phyloP scores from a whole-genome alignment of 345 rosid species.

The Ceriops decandra region DNA sequence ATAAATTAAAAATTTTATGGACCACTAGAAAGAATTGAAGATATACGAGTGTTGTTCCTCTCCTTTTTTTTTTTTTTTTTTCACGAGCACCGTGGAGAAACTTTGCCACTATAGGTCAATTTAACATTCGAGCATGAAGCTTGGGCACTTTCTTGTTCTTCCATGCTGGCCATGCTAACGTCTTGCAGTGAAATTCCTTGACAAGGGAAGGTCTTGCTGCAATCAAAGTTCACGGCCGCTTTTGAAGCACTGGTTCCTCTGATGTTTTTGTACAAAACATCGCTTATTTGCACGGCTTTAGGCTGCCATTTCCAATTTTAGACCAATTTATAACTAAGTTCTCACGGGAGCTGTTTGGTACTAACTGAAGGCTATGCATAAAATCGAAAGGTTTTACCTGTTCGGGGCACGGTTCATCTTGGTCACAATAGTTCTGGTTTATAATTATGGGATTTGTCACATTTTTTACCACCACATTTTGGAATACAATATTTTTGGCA shows the following conservation, averaged over 20 bases:
- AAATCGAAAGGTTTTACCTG: conserved; percentile 40
- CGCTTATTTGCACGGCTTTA: conserved; percentile 72
- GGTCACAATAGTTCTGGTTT: conserved; percentile 80
- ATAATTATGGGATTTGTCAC: conserved; percentile 81
- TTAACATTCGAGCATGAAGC: conserved; percentile 63
- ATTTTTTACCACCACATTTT: conserved; percentile 55
- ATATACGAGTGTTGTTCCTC: no score
- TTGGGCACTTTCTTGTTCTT: conserved; percentile 17
- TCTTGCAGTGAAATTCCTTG: conserved; percentile 51
- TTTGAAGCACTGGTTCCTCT: conserved; percentile 71
- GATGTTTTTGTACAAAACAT: conserved; percentile 61
- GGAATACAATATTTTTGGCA: conserved; percentile 60
- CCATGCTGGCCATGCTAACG: conserved; percentile 26
- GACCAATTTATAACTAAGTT: not conserved
- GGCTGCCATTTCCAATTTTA: conserved; percentile 26
- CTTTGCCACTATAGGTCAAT: conserved; percentile 29
- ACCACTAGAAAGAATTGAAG: no score
- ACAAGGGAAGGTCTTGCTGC: conserved; percentile 61
- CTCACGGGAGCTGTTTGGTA: not conserved
- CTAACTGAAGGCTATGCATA: no score
- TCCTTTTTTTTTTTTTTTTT: no score
- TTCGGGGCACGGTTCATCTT: conserved; percentile 38
- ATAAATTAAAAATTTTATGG: no score
- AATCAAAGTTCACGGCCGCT: conserved; percentile 54
- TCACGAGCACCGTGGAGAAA: conserved; percentile 46